A percentile compares a stretch with the other conserved stretches of the same genome.
These are phyloP conservation scores for Ophioceras dolichostomum DNA, from an alignment of 2,329 filamentous ascomycete genomes.

Conservation along the genomic window DNA sequence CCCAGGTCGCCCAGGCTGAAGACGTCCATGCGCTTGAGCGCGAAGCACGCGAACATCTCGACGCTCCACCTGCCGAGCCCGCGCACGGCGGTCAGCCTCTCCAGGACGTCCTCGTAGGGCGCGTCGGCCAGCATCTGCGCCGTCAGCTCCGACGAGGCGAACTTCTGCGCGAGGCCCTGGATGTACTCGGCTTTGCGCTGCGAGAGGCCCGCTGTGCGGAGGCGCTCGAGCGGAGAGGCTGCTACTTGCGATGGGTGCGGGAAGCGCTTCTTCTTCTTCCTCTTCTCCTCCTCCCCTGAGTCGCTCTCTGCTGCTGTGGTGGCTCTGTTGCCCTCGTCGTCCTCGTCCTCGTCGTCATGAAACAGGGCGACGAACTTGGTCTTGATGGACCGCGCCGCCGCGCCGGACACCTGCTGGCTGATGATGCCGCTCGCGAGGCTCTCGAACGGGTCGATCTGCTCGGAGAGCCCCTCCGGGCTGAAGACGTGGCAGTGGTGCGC, in stretches of 20 bases:
- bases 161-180: constrained; percentile 72
- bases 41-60: constrained; percentile 97
- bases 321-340: constrained; percentile 7
- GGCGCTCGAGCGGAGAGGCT: constrained; percentile 44
- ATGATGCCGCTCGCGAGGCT: constrained; percentile 79
- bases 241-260: constrained; percentile 67
- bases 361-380: constrained; percentile 73
- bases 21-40: constrained; percentile 87
- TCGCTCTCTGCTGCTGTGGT: background rate
- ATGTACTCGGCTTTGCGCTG: constrained; percentile 96
- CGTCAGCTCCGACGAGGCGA: constrained; percentile 60
- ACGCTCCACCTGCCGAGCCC: constrained; percentile 86
- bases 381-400: constrained; percentile 82
- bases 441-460: constrained; percentile 80
- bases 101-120: constrained; percentile 74
- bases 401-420: constrained; percentile 89
- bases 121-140: constrained; percentile 65
- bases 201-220: constrained; percentile 80
- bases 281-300: background rate
- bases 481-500: constrained; percentile 69
- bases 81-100: constrained; percentile 71
- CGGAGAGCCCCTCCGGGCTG: constrained; percentile 67
- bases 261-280: constrained; percentile 31
- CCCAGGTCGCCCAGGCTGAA: constrained; percentile 88
- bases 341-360: constrained; percentile 19